These are phyloP conservation scores for Trametes hirsuta DNA, from an alignment of 1,284 basidiomycete species.

Conservation along the genomic window DNA sequence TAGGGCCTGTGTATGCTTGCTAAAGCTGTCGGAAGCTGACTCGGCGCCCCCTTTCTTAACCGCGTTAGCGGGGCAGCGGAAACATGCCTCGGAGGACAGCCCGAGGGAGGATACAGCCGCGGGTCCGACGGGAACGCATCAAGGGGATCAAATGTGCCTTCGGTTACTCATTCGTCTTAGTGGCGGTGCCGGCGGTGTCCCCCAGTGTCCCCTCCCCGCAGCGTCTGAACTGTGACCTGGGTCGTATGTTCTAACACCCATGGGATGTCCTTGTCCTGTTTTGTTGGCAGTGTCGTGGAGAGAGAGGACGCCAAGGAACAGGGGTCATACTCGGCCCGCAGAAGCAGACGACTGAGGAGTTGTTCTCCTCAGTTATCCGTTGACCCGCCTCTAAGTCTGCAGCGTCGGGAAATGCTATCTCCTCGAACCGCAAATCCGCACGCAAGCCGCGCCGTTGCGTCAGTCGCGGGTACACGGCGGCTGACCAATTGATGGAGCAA, in stretches of 20 bases:
- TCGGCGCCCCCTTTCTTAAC: too few species aligned
- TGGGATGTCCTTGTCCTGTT: too few species aligned
- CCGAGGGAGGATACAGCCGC: background rate
- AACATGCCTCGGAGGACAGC: background rate
- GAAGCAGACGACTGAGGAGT: too few species aligned
- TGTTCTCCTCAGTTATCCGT: too few species aligned
- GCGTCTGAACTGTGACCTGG: too few species aligned
- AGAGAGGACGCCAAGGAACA: too few species aligned
- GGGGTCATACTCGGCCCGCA: too few species aligned
- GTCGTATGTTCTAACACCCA: too few species aligned
- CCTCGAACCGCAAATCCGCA: background rate
- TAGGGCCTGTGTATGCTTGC: too few species aligned
- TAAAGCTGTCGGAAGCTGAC: too few species aligned
- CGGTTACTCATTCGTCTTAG: background rate
- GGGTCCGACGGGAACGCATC: slow-evolving; percentile 8
- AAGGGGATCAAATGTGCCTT: background rate
- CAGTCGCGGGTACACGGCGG: background rate
- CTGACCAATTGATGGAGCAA: slow-evolving; percentile 4
- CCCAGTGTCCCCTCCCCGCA: background rate
- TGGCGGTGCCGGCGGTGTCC: background rate
- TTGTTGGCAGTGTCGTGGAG: too few species aligned
- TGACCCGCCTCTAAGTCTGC: background rate
- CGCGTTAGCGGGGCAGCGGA: too few species aligned
- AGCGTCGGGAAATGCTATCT: background rate
- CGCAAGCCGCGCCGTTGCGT: background rate